A percentile compares a stretch with the other conserved stretches of the same genome.
These are phyloP conservation scores for Ilex aquifolium DNA, from an alignment of 257 asterid genomes.

Conservation along the genomic window DNA sequence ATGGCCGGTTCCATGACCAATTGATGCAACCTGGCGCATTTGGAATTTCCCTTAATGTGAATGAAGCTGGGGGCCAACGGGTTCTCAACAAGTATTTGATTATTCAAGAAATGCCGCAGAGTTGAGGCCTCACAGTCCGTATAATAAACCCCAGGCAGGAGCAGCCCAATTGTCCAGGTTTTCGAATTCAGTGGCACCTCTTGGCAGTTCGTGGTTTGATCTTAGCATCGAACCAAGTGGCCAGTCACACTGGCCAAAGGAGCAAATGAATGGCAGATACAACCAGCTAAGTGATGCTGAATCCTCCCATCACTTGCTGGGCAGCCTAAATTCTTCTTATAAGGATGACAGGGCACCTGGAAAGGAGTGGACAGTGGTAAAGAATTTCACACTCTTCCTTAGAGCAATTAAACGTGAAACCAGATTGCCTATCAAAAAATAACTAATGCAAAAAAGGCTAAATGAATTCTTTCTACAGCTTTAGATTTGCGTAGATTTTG, in stretches of 20 bases:
- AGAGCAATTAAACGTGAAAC: neutral
- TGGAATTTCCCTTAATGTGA: slow-evolving; percentile 14
- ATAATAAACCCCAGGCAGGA: slow-evolving; percentile 37
- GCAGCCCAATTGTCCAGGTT: slow-evolving; percentile 59
- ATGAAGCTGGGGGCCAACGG: slow-evolving; percentile 37
- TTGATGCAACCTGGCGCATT: neutral
- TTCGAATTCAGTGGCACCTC: slow-evolving; percentile 68
- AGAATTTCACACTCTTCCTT: slow-evolving; percentile 7
- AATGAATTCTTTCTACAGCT: too few relatives aligned
- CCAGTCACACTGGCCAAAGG: slow-evolving; percentile 44
- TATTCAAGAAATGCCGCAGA: slow-evolving; percentile 22
- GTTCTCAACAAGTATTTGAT: slow-evolving; percentile 6
- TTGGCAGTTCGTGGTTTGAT: slow-evolving; percentile 58
- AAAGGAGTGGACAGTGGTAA: slow-evolving; percentile 40
- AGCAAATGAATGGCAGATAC: neutral
- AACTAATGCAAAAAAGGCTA: too few relatives aligned
- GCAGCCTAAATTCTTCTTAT: slow-evolving; percentile 31
- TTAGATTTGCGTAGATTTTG: too few relatives aligned
- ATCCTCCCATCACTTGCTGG: slow-evolving; percentile 57
- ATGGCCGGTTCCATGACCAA: neutral
- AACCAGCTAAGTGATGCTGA: slow-evolving; percentile 42
- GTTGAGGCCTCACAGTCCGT: slow-evolving; percentile 18
- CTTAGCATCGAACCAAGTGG: slow-evolving; percentile 40
- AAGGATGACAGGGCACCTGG: slow-evolving; percentile 38
- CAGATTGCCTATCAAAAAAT: too few relatives aligned